These are phyloP conservation scores for Cladosporium cucumerinum DNA, from an alignment of 2,329 filamentous ascomycete genomes.

Conservation along the genomic window DNA sequence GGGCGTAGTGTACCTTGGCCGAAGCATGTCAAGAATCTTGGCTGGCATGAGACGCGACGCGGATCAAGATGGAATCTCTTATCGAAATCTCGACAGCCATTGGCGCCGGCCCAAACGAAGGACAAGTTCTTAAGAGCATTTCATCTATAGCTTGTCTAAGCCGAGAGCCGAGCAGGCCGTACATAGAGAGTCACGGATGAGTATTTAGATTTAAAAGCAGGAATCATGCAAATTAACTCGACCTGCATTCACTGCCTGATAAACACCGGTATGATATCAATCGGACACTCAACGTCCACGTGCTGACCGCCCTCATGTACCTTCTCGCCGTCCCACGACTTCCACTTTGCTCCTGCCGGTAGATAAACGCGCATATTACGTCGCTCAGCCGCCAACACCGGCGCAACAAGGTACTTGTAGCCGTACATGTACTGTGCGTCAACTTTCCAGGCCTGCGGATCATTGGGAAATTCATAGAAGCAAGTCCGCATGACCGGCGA, in stretches of 20 bases:
- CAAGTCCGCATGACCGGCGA: conserved; percentile 60
- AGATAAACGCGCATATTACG: conserved; percentile 51
- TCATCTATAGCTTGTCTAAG: too few relatives aligned
- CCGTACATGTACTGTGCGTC: conserved; percentile 65
- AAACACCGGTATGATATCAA: conserved; percentile 25
- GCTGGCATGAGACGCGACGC: background rate
- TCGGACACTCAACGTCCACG: conserved; percentile 21
- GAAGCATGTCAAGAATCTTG: background rate
- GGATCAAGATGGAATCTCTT: background rate
- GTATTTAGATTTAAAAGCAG: too few relatives aligned
- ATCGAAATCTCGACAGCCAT: background rate
- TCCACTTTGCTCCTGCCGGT: conserved; percentile 49
- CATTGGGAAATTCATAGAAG: conserved; percentile 62
- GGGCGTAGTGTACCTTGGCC: background rate
- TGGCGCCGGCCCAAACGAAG: too few relatives aligned
- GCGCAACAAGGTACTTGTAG: conserved; percentile 55
- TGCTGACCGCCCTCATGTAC: conserved; percentile 19
- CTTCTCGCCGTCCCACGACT: conserved; percentile 35
- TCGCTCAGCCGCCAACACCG: conserved; percentile 52
- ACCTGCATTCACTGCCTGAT: conserved; percentile 3
- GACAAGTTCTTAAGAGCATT: too few relatives aligned
- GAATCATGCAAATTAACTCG: too few relatives aligned
- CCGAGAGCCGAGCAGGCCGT: too few relatives aligned
- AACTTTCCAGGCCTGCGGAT: conserved; percentile 54
- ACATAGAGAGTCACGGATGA: too few relatives aligned